Percentiles rank a stretch among this genome's conserved stretches.
phyloP scores from a whole-genome alignment of 257 asterid species.

The Schizonepeta tenuifolia region DNA sequence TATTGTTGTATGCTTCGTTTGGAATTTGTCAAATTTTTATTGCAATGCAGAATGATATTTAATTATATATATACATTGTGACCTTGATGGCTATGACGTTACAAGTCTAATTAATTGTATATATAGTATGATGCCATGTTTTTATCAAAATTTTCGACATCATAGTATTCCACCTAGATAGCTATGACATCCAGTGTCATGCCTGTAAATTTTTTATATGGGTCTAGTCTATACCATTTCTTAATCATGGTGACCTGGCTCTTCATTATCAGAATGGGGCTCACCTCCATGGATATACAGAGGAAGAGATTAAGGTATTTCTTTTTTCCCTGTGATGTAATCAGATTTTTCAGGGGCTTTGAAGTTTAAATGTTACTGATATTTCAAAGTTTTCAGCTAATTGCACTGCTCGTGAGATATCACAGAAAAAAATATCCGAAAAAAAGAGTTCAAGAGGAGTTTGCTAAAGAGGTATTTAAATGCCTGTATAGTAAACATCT shows the following conservation, averaged over 20 bases:
- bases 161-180: constrained; percentile 7
- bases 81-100: constrained; percentile 25
- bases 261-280: constrained; percentile 58
- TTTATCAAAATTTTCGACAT: not conserved
- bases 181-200: constrained; percentile 27
- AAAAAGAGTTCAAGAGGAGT: constrained; percentile 48
- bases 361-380: constrained; percentile 29
- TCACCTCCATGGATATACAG: constrained; percentile 65
- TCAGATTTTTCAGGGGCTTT: not conserved
- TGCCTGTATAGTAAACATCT: not conserved
- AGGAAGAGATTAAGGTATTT: constrained; percentile 67
- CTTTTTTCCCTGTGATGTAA: constrained; percentile 19
- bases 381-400: constrained; percentile 56
- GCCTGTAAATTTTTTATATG: constrained; percentile 20
- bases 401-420: constrained; percentile 73
- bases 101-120: constrained; percentile 23
- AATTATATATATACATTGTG: not conserved
- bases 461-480: constrained; percentile 51
- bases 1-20: constrained; percentile 9
- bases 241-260: constrained; percentile 32
- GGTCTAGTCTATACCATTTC: not conserved
- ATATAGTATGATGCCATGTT: not conserved
- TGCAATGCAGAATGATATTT: not conserved
- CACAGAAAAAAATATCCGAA: constrained; percentile 74
- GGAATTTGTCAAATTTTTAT: constrained; percentile 1